Conservation (phyloP, 768 basidiomycete species). For the Agaricus subrufescens region DNA sequence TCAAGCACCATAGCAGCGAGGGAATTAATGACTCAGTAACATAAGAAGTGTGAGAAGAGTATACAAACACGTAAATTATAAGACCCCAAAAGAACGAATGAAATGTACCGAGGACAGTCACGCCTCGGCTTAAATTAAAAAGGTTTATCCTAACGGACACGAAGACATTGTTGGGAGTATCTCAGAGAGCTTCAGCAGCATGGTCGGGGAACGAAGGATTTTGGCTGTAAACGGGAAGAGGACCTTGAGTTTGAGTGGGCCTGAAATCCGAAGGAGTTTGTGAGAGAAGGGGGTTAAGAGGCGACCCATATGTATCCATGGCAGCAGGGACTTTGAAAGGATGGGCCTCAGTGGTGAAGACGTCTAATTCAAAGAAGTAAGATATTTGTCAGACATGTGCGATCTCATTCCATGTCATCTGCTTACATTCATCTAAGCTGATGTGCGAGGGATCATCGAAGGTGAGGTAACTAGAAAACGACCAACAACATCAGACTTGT, state of each 20-base stretch:
- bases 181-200: not conserved
- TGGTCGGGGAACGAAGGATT: not conserved
- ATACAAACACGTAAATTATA: too few relatives aligned
- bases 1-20: too few relatives aligned
- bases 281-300: not conserved
- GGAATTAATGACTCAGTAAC: too few relatives aligned
- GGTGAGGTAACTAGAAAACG: constrained; percentile 51
- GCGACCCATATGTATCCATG: constrained; percentile 25
- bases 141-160: not conserved
- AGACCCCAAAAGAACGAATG: too few relatives aligned
- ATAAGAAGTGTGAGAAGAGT: too few relatives aligned
- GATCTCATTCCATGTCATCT: not conserved
- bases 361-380: constrained; percentile 13
- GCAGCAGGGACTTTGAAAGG: constrained; percentile 56
- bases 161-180: not conserved
- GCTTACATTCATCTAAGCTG: constrained; percentile 64
- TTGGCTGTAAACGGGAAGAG: not conserved
- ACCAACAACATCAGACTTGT: not conserved
- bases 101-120: too few relatives aligned
- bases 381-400: not conserved
- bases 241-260: not conserved
- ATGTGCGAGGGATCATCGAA: constrained; percentile 66
- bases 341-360: constrained; percentile 73
- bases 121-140: too few relatives aligned
- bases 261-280: not conserved